phyloP scores from a whole-genome alignment of 2,329 filamentous ascomycete species.

The Colletotrichum sp. region DNA sequence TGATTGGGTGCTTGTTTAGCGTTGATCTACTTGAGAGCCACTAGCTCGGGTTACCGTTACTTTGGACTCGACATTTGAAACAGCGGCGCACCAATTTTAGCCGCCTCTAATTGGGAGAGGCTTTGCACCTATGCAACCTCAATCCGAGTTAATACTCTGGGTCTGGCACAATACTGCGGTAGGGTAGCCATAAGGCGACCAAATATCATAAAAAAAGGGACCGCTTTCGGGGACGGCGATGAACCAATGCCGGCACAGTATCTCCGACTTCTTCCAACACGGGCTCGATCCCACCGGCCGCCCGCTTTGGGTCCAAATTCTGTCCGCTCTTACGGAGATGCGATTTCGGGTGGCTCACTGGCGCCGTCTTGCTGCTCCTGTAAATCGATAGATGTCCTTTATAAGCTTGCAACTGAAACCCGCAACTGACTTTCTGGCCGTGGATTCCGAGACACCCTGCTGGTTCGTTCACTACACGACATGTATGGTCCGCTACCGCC shows the following conservation, averaged over 20 bases:
- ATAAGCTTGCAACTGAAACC: no score
- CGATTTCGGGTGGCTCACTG: not conserved
- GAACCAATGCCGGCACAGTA: not conserved
- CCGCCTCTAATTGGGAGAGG: not conserved
- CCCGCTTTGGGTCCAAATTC: not conserved
- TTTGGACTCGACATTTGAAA: slow-evolving; percentile 13
- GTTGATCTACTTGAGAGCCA: slow-evolving; percentile 16
- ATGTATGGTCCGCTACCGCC: not conserved
- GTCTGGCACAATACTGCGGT: not conserved
- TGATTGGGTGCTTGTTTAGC: slow-evolving; percentile 8
- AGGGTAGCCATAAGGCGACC: not conserved
- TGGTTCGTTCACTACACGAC: not conserved
- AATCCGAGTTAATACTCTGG: not conserved
- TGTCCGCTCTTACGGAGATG: not conserved
- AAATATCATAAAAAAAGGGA: not conserved
- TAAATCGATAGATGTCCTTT: no score
- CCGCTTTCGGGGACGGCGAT: not conserved
- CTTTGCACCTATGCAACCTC: not conserved
- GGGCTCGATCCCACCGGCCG: not conserved
- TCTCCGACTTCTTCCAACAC: not conserved
- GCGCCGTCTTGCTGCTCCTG: not conserved
- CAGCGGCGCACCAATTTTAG: slow-evolving; percentile 7
- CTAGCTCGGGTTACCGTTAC: slow-evolving; percentile 14
- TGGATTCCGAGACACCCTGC: not conserved
- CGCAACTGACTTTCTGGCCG: not conserved